Evolutionary conservation across 1,284 basidiomycete species (phyloP), one percentile per base, ranked within the genome.

Genomic region (Rhodotorula mucilaginosa): DNA sequence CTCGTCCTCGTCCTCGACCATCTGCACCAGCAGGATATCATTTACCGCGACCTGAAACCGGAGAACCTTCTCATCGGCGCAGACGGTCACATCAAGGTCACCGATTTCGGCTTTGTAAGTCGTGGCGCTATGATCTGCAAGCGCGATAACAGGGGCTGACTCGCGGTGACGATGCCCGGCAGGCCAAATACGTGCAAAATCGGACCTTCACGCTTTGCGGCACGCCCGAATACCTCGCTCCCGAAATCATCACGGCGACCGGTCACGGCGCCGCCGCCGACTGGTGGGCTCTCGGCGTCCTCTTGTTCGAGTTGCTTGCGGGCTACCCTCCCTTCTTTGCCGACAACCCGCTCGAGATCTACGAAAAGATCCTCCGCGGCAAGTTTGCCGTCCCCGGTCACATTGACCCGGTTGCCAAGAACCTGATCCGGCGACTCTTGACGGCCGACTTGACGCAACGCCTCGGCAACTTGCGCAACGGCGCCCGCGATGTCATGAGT

Each of bases 221-320:
- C 48, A 97, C 93, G 12, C 90, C 93, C 4, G 94, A 97, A 81
- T 97, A 97, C 79, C 86, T 97, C 29, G 93, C 81, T 4, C 81
- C 81, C 34, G 81, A 81, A 64, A 93, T 97, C 64, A 75, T 74
- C 64, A 69, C 68, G 48, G 83, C 83, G 0, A 84, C 83, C 61
- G 84, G 84, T 5, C 84, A 85, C 73, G 83, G 83, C 4, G 83
- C 84, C 76, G 83, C 84, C 2, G 84, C 83, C 69, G 95, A 98
- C 80, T 97, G 94, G 93, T 98, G 95, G 95, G 92, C 91, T 75
- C 91, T 97, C 79, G 95, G 95, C 46, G 97, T 94, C 70, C 96
- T 98, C 89, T 83, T 97, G 70, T 94, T 92, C 80, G 95, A 98
- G 83, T 94, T 96, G 87, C 83, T 93, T 81, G 91, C 90, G 51